phyloP scores from a whole-genome alignment of 1,284 basidiomycete species.

The Rhodotorula sp. region DNA sequence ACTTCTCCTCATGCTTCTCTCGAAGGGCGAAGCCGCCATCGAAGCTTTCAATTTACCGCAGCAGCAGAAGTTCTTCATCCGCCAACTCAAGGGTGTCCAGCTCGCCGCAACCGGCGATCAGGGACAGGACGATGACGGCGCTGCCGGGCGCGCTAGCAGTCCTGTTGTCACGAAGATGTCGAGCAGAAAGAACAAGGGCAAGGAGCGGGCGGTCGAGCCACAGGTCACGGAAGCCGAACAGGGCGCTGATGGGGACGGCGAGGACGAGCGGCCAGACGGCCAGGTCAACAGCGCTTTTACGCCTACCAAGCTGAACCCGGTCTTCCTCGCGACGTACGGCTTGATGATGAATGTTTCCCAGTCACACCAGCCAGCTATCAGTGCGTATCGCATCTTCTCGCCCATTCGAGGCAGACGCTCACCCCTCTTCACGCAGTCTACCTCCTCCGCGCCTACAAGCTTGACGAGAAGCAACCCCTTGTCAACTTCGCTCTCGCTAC shows the following conservation, averaged over 20 bases:
- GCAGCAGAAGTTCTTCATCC: conserved; percentile 67
- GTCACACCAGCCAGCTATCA: conserved; percentile 86
- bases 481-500: conserved; percentile 78
- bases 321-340: conserved; percentile 77
- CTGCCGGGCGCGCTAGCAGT: background rate
- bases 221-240: conserved; percentile 28
- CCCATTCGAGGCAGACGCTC: background rate
- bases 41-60: conserved; percentile 72
- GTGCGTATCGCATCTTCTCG: conserved; percentile 56
- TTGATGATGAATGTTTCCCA: conserved; percentile 78
- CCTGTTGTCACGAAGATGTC: background rate
- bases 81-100: conserved; percentile 34
- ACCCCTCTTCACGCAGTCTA: conserved; percentile 62
- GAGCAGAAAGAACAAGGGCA: conserved; percentile 10
- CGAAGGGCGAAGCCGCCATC: conserved; percentile 64
- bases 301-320: conserved; percentile 72
- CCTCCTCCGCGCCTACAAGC: conserved; percentile 79
- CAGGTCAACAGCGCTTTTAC: conserved; percentile 22
- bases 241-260: conserved; percentile 19
- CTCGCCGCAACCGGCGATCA: too few species aligned
- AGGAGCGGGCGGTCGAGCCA: conserved; percentile 7
- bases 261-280: conserved; percentile 4
- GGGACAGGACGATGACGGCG: background rate
- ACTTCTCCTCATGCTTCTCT: conserved; percentile 67
- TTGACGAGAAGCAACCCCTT: conserved; percentile 77